Percentiles rank a stretch among this genome's conserved stretches.
Conservation (phyloP, 1,284 basidiomycete genomes). For the Apiotrichum sp. region DNA sequence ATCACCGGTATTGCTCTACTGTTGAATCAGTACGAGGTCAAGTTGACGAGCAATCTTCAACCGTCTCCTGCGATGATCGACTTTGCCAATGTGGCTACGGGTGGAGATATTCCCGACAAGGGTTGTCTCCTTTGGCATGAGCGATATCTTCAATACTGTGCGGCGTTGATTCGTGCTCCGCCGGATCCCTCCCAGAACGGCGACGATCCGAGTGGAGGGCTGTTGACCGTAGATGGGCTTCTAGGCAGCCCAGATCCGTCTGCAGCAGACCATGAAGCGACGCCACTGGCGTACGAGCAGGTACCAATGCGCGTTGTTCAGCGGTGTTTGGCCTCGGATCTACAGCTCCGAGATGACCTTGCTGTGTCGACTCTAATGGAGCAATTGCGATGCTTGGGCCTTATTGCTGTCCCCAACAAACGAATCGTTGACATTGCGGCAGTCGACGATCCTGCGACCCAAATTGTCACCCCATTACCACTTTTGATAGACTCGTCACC, state of each 20-base stretch:
- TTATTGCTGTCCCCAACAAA: constrained; percentile 49
- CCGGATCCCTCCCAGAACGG: constrained; percentile 4
- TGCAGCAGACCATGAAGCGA: constrained; percentile 12
- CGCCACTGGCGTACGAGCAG: constrained; percentile 55
- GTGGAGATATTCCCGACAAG: constrained; percentile 7
- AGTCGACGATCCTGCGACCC: background rate
- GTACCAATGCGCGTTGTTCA: constrained; percentile 57
- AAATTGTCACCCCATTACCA: constrained; percentile 56
- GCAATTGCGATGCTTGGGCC: constrained; percentile 58
- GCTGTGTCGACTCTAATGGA: constrained; percentile 55
- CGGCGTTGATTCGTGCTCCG: constrained; percentile 30
- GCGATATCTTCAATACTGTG: constrained; percentile 55
- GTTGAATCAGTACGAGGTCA: constrained; percentile 54
- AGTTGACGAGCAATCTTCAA: constrained; percentile 30
- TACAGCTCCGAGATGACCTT: constrained; percentile 55
- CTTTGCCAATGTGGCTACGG: constrained; percentile 16
- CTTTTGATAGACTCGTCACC: constrained; percentile 63
- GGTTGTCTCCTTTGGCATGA: constrained; percentile 58
- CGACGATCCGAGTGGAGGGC: background rate
- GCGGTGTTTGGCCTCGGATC: constrained; percentile 57
- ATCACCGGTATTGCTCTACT: constrained; percentile 58
- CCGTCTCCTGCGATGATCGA: constrained; percentile 25
- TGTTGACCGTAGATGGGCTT: constrained; percentile 8
- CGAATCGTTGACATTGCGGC: constrained; percentile 1
- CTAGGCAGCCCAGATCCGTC: background rate